phyloP scores from a whole-genome alignment of 495 filamentous ascomycete genomes.

The Daldinia caldariorum region DNA sequence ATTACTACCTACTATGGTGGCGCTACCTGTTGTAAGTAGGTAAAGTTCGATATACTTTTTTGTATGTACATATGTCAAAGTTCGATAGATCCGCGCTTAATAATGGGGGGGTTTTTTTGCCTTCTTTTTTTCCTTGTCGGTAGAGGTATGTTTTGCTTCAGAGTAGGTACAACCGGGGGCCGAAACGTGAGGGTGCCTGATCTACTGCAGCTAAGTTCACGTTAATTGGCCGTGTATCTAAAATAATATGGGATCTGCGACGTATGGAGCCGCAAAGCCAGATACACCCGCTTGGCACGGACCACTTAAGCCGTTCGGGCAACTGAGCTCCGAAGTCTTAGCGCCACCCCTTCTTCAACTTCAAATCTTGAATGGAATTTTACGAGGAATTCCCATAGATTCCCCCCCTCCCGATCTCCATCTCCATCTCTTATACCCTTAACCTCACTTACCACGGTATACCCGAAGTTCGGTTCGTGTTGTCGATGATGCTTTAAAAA shows the following conservation, averaged over 20 bases:
- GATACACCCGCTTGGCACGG: conserved; percentile 28
- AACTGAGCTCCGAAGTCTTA: conserved; percentile 39
- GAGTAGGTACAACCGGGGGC: conserved; percentile 34
- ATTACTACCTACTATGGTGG: no score
- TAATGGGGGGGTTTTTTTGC: no score
- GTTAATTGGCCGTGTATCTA: conserved; percentile 25
- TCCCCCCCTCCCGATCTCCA: background rate
- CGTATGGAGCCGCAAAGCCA: conserved; percentile 45
- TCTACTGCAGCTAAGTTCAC: conserved; percentile 14
- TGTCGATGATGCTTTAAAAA: conserved; percentile 13
- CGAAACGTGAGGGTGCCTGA: conserved; percentile 45
- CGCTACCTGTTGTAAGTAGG: no score
- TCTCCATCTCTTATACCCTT: conserved; percentile 1
- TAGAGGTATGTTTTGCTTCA: conserved; percentile 48
- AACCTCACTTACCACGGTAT: background rate
- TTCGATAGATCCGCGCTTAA: conserved; percentile 41
- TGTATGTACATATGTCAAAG: background rate
- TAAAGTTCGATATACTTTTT: no score
- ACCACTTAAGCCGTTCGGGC: conserved; percentile 33
- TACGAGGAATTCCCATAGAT: conserved; percentile 11
- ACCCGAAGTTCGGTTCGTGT: conserved; percentile 4
- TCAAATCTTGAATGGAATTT: conserved; percentile 29
- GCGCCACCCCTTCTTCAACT: conserved; percentile 31
- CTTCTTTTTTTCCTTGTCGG: conserved; percentile 18
- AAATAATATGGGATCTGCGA: conserved; percentile 40